Conservation (phyloP, 75 land plant genomes). For the Larix kaempferi region DNA sequence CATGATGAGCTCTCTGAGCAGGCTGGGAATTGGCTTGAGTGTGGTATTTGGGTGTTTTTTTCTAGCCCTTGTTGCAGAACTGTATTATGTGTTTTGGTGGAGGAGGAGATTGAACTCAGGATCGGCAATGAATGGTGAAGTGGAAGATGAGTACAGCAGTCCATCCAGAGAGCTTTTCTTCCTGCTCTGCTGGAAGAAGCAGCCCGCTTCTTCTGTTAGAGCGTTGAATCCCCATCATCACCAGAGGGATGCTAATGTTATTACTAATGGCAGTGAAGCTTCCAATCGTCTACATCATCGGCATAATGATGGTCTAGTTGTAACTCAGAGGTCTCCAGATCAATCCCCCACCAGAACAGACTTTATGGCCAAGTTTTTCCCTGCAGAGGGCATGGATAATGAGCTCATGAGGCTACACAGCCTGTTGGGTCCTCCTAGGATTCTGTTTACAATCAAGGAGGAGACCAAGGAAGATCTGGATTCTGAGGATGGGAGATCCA, state of each 20-base stretch:
- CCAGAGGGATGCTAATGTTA: background rate
- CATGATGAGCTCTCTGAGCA: conserved; percentile 46
- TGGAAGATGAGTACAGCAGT: conserved; percentile 37
- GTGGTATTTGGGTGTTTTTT: conserved; percentile 57
- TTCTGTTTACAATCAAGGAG: conserved; percentile 80
- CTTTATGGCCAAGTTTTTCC: conserved; percentile 8
- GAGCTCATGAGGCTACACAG: conserved; percentile 56
- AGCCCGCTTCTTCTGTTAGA: conserved; percentile 25
- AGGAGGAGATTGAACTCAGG: conserved; percentile 30
- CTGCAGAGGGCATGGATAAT: conserved; percentile 25
- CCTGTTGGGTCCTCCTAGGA: conserved; percentile 58
- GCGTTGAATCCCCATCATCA: conserved; percentile 19
- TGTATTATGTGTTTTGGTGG: conserved; percentile 72
- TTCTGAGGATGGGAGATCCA: conserved; percentile 57
- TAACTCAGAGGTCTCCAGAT: conserved; percentile 19
- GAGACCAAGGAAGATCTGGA: conserved; percentile 84
- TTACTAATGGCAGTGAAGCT: background rate
- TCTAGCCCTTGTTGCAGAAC: conserved; percentile 57
- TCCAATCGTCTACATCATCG: conserved; percentile 3
- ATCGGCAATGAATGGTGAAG: conserved; percentile 16
- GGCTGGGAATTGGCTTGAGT: conserved; percentile 57
- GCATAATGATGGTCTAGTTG: background rate
- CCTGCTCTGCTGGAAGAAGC: conserved; percentile 53
- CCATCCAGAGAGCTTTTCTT: conserved; percentile 29
- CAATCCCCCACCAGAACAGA: conserved; percentile 23